Percentiles rank a stretch among this genome's conserved stretches.
Conservation (phyloP, 139 green algal species). For the Diplosphaera chodatii region DNA sequence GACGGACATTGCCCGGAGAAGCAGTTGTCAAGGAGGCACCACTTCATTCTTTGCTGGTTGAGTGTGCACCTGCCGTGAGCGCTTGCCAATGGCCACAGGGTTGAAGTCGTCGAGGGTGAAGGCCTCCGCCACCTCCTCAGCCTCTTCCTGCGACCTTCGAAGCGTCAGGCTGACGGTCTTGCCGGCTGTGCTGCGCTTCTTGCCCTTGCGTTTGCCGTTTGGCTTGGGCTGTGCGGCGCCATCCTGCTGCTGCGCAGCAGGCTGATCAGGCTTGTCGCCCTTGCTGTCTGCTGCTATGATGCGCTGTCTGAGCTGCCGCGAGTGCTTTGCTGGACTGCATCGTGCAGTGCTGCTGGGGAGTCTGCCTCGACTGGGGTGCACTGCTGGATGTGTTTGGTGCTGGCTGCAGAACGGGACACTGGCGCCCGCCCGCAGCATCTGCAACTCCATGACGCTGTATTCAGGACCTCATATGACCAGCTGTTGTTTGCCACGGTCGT, state of each 20-base stretch:
- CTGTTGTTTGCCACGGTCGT: too few relatives aligned
- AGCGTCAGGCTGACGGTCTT: background rate
- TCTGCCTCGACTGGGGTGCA: background rate
- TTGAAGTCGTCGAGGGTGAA: conserved; percentile 57
- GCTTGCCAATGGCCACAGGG: conserved; percentile 65
- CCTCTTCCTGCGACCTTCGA: background rate
- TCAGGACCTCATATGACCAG: background rate
- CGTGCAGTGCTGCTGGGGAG: background rate
- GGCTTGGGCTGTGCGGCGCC: background rate
- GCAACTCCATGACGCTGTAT: background rate
- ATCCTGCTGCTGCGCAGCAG: background rate
- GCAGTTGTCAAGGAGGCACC: too few relatives aligned
- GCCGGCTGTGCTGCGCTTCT: background rate
- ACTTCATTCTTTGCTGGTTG: too few relatives aligned
- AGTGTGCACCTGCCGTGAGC: conserved; percentile 35
- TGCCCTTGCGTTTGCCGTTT: background rate
- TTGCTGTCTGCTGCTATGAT: background rate
- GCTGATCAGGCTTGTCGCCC: background rate
- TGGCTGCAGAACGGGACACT: background rate
- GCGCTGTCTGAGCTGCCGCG: background rate
- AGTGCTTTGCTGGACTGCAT: background rate
- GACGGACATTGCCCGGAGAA: too few relatives aligned
- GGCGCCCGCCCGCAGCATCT: background rate
- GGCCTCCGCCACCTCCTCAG: background rate
- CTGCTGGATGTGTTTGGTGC: background rate